A percentile compares a stretch with the other conserved stretches of the same genome.
These are phyloP conservation scores for Aspergillus coremiiformis DNA, from an alignment of 495 filamentous ascomycete genomes.

Conservation along the genomic window DNA sequence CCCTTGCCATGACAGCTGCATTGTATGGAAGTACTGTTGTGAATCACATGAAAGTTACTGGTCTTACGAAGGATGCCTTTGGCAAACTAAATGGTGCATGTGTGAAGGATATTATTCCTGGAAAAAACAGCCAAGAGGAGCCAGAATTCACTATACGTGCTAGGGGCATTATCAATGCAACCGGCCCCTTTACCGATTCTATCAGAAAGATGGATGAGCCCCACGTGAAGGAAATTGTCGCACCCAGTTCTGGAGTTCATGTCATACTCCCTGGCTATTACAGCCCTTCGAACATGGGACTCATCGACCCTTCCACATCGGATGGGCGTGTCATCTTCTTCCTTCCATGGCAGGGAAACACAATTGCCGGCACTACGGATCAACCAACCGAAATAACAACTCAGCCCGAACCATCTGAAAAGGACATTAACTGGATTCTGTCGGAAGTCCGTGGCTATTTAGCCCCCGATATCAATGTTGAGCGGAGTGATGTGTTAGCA, in stretches of 20 bases:
- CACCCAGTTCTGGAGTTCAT: constrained; percentile 89
- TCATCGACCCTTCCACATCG: constrained; percentile 90
- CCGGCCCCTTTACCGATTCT: constrained; percentile 89
- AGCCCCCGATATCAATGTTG: constrained; percentile 86
- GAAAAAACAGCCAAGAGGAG: constrained; percentile 44
- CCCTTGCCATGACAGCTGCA: constrained; percentile 89
- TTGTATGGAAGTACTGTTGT: constrained; percentile 88
- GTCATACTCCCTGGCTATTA: constrained; percentile 94
- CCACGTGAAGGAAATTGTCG: constrained; percentile 73
- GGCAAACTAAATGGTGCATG: constrained; percentile 75
- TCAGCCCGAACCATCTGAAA: constrained; percentile 84
- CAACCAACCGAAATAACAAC: constrained; percentile 69
- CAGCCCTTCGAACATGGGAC: constrained; percentile 88
- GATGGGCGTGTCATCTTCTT: constrained; percentile 99
- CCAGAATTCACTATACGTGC: constrained; percentile 70
- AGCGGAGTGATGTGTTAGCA: constrained; percentile 88
- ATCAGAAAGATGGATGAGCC: constrained; percentile 87
- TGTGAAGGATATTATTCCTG: constrained; percentile 66
- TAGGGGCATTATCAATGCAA: constrained; percentile 93
- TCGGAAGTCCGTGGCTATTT: constrained; percentile 85
- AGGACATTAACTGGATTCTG: constrained; percentile 96
- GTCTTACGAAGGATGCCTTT: constrained; percentile 68
- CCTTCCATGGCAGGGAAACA: constrained; percentile 98
- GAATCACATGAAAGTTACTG: constrained; percentile 87
- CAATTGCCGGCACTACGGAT: constrained; percentile 95